Evolutionary conservation across 1,284 basidiomycete genomes (phyloP).

Genomic region (Naganishia sp.): DNA sequence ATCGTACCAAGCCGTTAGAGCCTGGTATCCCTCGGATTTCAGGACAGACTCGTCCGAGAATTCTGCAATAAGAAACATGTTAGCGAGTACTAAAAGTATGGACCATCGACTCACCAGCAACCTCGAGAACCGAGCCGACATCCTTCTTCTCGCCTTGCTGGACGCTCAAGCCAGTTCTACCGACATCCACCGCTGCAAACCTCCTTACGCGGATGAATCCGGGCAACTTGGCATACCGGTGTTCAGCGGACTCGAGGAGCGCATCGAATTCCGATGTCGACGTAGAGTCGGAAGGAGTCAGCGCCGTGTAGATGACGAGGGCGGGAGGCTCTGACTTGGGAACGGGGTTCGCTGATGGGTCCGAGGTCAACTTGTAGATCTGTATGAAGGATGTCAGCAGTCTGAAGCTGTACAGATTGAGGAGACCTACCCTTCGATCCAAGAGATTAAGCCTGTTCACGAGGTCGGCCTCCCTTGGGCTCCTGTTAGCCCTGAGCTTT

Average conservation of each 20-base stretch:
- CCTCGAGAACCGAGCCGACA: constrained; percentile 22
- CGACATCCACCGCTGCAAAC: constrained; percentile 23
- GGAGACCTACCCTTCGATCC: constrained; percentile 30
- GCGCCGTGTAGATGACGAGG: constrained; percentile 27
- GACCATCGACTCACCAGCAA: constrained; percentile 15
- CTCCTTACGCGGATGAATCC: constrained; percentile 31
- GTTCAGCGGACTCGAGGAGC: constrained; percentile 22
- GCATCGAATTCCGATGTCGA: constrained; percentile 20
- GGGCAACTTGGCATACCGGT: constrained; percentile 23
- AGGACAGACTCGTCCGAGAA: constrained; percentile 24
- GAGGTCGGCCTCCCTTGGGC: constrained; percentile 27
- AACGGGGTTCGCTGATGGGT: constrained; percentile 21
- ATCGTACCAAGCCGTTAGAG: constrained; percentile 26
- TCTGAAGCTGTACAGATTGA: neutral
- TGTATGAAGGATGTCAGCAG: neutral
- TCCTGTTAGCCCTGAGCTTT: constrained; percentile 32
- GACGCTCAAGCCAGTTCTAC: constrained; percentile 25
- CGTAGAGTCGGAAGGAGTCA: constrained; percentile 26
- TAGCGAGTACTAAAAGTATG: neutral
- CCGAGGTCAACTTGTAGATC: constrained; percentile 33
- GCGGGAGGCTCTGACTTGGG: constrained; percentile 19
- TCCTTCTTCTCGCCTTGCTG: constrained; percentile 21
- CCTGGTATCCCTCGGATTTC: constrained; percentile 8
- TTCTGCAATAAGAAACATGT: constrained; percentile 8
- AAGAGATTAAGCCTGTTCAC: constrained; percentile 26